Conservation (phyloP, 495 filamentous ascomycete genomes). For the Penicillium daleae region DNA sequence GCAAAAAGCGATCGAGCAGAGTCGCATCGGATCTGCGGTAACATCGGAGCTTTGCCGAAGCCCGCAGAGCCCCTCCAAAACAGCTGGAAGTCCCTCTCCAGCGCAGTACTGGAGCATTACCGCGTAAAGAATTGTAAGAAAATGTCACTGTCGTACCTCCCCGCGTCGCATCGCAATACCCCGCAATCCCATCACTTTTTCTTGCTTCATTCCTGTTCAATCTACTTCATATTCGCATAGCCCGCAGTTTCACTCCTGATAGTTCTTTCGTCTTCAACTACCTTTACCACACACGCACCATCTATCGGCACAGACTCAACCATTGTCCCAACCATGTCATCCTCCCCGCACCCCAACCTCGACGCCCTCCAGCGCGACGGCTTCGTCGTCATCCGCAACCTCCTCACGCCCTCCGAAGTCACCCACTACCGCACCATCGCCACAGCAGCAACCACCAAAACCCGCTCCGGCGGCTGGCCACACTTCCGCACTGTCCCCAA, state of each 20-base stretch:
- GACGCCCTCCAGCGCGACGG: constrained; percentile 51
- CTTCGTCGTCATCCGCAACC: constrained; percentile 51
- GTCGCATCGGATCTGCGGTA: constrained; percentile 31
- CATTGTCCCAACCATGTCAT: constrained; percentile 15
- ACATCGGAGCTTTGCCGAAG: constrained; percentile 15
- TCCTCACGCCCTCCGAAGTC: constrained; percentile 54
- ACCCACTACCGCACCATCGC: constrained; percentile 58
- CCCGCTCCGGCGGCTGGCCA: constrained; percentile 69
- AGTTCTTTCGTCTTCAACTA: neutral
- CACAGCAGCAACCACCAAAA: constrained; percentile 53
- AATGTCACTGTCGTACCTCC: constrained; percentile 26
- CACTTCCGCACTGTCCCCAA: constrained; percentile 81
- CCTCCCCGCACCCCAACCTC: constrained; percentile 32
- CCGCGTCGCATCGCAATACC: constrained; percentile 20
- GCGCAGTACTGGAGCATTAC: neutral
- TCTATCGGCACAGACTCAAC: neutral
- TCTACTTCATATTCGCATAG: neutral
- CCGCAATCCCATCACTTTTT: constrained; percentile 47
- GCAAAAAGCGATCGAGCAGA: neutral
- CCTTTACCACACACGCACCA: neutral
- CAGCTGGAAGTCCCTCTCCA: too few species aligned
- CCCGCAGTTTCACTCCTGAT: neutral
- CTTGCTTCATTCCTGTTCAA: neutral
- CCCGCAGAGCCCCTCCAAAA: neutral
- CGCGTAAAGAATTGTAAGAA: neutral